Base-by-base conservation (phyloP, 2,329 filamentous ascomycete genomes). In the Dendrostoma leiphaemia region DNA sequence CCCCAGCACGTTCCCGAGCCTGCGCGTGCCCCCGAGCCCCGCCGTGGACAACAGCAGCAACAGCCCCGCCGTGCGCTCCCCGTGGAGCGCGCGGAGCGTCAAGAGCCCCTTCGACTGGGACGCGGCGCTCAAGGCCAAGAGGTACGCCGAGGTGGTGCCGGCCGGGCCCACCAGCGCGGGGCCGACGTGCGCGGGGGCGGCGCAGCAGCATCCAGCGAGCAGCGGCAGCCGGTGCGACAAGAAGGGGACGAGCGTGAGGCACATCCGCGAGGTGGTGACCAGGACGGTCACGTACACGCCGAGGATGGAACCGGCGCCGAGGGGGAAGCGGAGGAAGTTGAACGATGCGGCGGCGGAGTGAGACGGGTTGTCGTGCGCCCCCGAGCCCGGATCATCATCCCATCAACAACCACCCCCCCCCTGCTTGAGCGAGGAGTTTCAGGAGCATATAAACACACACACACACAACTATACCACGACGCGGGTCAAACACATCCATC, bases 251-350 rank as follows among this genome's bases (percentile, higher is more conserved):
- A 85, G 79, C 63, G 77, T 86, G 53, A 82, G 86, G 57, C 81
- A 88, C 66, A 91, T 97, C 55, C 80, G 90, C 51, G 91, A 97
- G 70, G 91, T 97, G 4, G 89, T 97, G 50, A 97, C 92, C n/a
- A 83, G 91, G 62, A 97, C 91, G 15, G 90, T 96, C 56, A 96
- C 90, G 37, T 96, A 95, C 72, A 96, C 90, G 68, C 88, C 85
- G 58, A 80, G 86, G 61, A 90, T 97, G 75, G 89, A 91, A 61
- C 90, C 92, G 23, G 91, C 92, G 34, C 93, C 91, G 7, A 92
- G 92, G 71, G 92, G 92, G 60, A 97, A 97, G 81, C 85, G 91
- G 74, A 87, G 92, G 75, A 95, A 77, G 70, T 79, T 46, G 77
- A 80, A 60, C 76, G 60, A 59, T 37, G 29, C 50, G 40, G 19